Conservation (phyloP, 257 asterid genomes). For the Cordia subcordata region DNA sequence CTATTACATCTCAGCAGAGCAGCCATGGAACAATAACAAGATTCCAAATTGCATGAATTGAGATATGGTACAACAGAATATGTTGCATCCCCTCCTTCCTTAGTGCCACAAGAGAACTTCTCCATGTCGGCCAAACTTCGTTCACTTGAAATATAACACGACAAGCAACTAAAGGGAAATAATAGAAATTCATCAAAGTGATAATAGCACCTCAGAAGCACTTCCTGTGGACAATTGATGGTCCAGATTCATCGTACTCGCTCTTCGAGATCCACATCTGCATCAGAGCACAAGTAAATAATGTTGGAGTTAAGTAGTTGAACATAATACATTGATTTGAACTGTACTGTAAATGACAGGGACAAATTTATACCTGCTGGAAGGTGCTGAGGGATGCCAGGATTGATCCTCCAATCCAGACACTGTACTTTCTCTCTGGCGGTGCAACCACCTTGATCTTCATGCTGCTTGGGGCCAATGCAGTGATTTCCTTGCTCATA, state of each 20-base stretch:
- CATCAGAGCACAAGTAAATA: background rate
- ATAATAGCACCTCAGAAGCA: conserved; percentile 36
- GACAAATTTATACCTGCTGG: conserved; percentile 33
- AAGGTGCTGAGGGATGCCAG: conserved; percentile 51
- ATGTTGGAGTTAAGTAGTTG: background rate
- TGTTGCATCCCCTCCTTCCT: conserved; percentile 6
- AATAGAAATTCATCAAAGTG: conserved; percentile 16
- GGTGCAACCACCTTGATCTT: conserved; percentile 53
- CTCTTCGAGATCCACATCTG: conserved; percentile 56
- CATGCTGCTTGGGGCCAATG: conserved; percentile 53
- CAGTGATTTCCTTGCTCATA: conserved; percentile 51
- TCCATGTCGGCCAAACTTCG: conserved; percentile 19
- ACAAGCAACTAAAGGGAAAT: conserved; percentile 14
- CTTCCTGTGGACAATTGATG: conserved; percentile 50
- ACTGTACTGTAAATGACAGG: background rate
- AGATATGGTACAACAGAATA: conserved; percentile 14
- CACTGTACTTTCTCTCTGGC: conserved; percentile 52
- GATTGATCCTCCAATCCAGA: conserved; percentile 52
- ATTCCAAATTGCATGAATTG: conserved; percentile 10
- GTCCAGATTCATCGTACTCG: conserved; percentile 47
- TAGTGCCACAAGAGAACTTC: conserved; percentile 19
- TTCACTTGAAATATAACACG: conserved; percentile 11
- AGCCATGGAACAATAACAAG: conserved; percentile 13
- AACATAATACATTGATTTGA: background rate
- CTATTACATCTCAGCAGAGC: conserved; percentile 18